Conservation (phyloP, 202 grass and related monocot species). For the Cymbopogon flexuosus region DNA sequence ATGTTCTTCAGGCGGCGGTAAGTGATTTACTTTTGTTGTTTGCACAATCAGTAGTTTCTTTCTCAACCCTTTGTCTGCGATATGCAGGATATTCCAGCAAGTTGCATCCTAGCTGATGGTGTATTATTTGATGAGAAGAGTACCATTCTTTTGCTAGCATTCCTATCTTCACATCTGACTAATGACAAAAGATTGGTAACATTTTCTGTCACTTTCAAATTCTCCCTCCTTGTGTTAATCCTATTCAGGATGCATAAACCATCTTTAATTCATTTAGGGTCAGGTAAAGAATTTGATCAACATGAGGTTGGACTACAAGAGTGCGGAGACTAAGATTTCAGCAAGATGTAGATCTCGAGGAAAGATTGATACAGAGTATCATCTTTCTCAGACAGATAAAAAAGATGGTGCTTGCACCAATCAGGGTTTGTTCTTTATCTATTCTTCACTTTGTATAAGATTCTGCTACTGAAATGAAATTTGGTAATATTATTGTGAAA, state of each 20-base stretch:
- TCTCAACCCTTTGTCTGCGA: slow-evolving; percentile 31
- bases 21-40: slow-evolving; percentile 30
- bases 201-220: slow-evolving; percentile 19
- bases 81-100: slow-evolving; percentile 46
- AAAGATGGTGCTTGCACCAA: slow-evolving; percentile 22
- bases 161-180: slow-evolving; percentile 51
- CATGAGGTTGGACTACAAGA: slow-evolving; percentile 12
- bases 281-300: slow-evolving; percentile 29
- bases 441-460: neutral
- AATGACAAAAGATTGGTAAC: slow-evolving; percentile 48
- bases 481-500: neutral
- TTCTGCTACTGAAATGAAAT: neutral
- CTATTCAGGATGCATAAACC: slow-evolving; percentile 6
- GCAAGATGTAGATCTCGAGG: slow-evolving; percentile 19
- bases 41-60: slow-evolving; percentile 5
- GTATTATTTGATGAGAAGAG: slow-evolving; percentile 48
- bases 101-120: slow-evolving; percentile 40
- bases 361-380: slow-evolving; percentile 30
- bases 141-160: slow-evolving; percentile 43
- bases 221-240: neutral
- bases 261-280: slow-evolving; percentile 38
- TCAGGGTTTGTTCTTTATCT: slow-evolving; percentile 39
- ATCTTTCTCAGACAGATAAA: slow-evolving; percentile 13
- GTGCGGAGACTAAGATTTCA: neutral
- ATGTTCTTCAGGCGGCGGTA: slow-evolving; percentile 43